phyloP scores from a whole-genome alignment of 2,329 filamentous ascomycete species.

The Monosporascus sp. region DNA sequence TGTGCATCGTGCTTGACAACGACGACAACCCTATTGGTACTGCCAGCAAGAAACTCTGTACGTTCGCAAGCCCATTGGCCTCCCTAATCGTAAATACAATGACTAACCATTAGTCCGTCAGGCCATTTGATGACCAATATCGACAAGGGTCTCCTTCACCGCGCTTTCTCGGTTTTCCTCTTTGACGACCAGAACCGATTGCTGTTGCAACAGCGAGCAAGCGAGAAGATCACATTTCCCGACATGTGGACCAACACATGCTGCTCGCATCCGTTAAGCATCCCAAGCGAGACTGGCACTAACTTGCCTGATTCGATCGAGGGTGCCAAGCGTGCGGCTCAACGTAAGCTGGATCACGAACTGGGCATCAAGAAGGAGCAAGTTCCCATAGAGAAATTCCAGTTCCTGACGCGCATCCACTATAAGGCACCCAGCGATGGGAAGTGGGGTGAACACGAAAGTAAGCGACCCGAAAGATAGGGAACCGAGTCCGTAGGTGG shows the following conservation, averaged over 20 bases:
- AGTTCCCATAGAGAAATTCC: conserved; percentile 86
- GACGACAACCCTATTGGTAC: conserved; percentile 91
- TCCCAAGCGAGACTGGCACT: conserved; percentile 84
- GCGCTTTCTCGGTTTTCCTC: conserved; percentile 95
- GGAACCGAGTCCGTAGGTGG: not conserved
- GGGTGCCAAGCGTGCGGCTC: conserved; percentile 86
- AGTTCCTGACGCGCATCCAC: conserved; percentile 93
- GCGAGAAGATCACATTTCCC: conserved; percentile 98
- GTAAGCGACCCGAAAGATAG: conserved; percentile 45
- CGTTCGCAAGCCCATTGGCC: conserved; percentile 28
- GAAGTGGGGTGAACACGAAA: conserved; percentile 98
- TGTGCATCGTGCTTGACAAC: conserved; percentile 94
- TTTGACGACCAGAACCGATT: conserved; percentile 92
- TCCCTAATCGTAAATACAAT: not conserved
- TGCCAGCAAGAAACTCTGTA: conserved; percentile 96
- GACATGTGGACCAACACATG: conserved; percentile 99
- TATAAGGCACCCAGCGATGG: conserved; percentile 97
- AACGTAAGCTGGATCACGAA: conserved; percentile 91
- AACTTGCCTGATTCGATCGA: conserved; percentile 73
- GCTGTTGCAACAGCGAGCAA: conserved; percentile 89
- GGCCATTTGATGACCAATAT: conserved; percentile 99
- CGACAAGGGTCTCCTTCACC: conserved; percentile 89
- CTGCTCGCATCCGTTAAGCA: conserved; percentile 92
- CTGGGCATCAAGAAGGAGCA: conserved; percentile 85
- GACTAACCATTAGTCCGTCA: conserved; percentile 31